Conservation (phyloP, 441 rosid genomes). For the Populus hybrid region DNA sequence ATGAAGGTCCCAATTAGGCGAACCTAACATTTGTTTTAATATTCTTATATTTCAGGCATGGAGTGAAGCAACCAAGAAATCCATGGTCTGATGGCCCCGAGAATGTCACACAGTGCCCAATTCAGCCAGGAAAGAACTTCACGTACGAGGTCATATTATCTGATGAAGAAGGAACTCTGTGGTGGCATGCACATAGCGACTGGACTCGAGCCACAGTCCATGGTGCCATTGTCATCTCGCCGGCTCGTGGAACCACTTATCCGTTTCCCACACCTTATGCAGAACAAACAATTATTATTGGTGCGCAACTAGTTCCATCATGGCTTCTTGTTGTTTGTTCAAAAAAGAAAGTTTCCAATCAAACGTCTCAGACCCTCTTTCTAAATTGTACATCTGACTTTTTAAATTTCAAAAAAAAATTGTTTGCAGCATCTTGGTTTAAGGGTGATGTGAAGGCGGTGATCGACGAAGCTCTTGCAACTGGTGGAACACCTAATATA, state of each 20-base stretch:
- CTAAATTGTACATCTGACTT: background rate
- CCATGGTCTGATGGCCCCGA: slow-evolving; percentile 36
- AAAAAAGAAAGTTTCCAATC: background rate
- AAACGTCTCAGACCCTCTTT: background rate
- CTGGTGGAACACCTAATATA: slow-evolving; percentile 7
- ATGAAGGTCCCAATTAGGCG: background rate
- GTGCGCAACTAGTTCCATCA: background rate
- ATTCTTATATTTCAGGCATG: slow-evolving; percentile 23
- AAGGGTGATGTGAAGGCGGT: slow-evolving; percentile 26
- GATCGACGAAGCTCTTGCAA: slow-evolving; percentile 13
- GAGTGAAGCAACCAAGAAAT: slow-evolving; percentile 27
- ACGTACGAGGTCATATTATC: slow-evolving; percentile 12
- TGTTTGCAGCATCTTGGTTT: slow-evolving; percentile 16
- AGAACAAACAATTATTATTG: slow-evolving; percentile 17
- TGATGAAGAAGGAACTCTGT: slow-evolving; percentile 25
- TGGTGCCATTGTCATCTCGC: slow-evolving; percentile 22
- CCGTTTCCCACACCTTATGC: slow-evolving; percentile 18
- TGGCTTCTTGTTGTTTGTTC: background rate
- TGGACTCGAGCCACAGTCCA: slow-evolving; percentile 28
- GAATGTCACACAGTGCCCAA: slow-evolving; percentile 31
- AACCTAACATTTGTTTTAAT: background rate
- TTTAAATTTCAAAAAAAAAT: background rate
- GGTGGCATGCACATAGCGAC: slow-evolving; percentile 34
- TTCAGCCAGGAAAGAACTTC: slow-evolving; percentile 21
- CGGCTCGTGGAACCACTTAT: slow-evolving; percentile 5